A percentile compares a stretch with the other conserved stretches of the same genome.
Conservation (phyloP, 495 filamentous ascomycete species). For the Tuber melanosporum region DNA sequence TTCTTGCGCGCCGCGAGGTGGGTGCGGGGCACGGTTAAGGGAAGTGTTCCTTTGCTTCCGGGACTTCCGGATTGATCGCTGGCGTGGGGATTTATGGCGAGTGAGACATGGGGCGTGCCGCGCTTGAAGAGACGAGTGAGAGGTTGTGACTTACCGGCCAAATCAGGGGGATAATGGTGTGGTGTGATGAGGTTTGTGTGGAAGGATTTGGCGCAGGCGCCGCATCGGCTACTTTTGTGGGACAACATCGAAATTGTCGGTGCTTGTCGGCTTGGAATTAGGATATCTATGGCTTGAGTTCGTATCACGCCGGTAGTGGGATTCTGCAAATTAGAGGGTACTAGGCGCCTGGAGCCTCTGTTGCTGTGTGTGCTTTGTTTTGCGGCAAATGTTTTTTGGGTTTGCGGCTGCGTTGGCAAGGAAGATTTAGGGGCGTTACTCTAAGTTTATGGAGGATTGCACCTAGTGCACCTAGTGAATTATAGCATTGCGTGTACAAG, state of each 20-base stretch:
- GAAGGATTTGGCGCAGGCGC: background rate
- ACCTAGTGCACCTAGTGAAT: background rate
- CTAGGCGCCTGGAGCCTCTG: background rate
- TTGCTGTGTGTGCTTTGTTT: background rate
- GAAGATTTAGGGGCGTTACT: background rate
- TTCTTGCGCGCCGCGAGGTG: background rate
- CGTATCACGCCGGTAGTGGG: background rate
- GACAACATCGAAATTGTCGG: background rate
- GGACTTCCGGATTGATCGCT: background rate
- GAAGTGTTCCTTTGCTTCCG: background rate
- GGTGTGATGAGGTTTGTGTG: background rate
- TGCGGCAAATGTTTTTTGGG: background rate
- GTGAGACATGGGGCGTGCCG: background rate
- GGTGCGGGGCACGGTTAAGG: no score
- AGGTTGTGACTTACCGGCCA: background rate
- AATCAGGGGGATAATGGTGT: background rate
- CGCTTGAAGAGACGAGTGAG: background rate
- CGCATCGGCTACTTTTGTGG: background rate
- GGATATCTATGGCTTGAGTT: background rate
- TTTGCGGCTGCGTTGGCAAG: background rate
- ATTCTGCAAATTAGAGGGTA: background rate
- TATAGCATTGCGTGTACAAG: background rate
- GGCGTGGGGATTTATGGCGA: background rate
- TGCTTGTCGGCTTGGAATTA: background rate
- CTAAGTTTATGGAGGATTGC: background rate